Base-by-base conservation (phyloP, 2,329 filamentous ascomycete genomes). In the Hypoxylon sp. region DNA sequence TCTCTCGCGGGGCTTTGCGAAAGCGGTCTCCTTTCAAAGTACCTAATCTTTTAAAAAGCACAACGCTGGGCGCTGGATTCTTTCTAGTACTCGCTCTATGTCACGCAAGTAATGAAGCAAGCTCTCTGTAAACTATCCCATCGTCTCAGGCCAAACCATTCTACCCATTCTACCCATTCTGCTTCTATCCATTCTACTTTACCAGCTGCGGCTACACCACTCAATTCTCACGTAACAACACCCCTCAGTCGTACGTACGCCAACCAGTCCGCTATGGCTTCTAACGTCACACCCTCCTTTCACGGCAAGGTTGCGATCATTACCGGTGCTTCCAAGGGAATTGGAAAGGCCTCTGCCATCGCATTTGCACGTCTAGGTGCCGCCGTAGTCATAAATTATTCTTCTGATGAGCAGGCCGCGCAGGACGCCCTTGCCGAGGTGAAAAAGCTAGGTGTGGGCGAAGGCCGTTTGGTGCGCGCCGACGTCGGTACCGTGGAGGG, bases 301-400 rank as follows among this genome's bases (percentile, higher is more conserved):
- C 19, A 14, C 14, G 63, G 67, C 38, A 69, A 66, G 51, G 63
- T 69, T 34, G 63, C 67, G 21, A 60, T 69, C 41, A 58, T 69
- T 17, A 86, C 84, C 38, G 84, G 80, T 51, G 79, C 78, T 60
- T 83, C 83, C 58, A 83, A 83, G 56, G 85, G 85, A 61, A 86
- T 86, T 66, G 85, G 84, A 11, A 80, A 82, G 56, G 82, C 84
- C 63, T 83, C 66, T 82, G 84, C 75, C 81, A 59, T 86, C 67
- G 84, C 85, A 67, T 83, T 86, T 55, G 84, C 82, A 75, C 81
- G 82, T 74, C 83, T 84, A 66, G 84, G 84, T 51, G 81, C 80
- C 73, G 83, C 80, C 60, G 82, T 86, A 60, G 76, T 86, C 53
- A 80, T 87, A 72, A 86, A 86, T 75, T 86, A 86, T 75, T 75